phyloP scores from a whole-genome alignment of 2,329 filamentous ascomycete genomes.

The Epichloe brachyelytri region DNA sequence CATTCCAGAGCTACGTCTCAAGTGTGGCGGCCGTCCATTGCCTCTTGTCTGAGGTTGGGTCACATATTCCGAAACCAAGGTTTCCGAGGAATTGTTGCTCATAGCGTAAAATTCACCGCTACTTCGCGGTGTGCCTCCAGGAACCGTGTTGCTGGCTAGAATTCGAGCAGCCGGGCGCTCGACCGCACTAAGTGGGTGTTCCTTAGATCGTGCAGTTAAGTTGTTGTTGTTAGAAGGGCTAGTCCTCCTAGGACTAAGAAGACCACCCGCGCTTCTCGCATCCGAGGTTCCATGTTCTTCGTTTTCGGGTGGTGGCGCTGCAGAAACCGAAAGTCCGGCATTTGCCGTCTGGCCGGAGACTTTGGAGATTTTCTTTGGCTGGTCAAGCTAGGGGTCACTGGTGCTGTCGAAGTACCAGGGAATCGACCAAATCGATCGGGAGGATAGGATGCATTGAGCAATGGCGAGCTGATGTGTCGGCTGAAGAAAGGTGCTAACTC shows the following conservation, averaged over 20 bases:
- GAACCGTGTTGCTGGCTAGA: slow-evolving; percentile 63
- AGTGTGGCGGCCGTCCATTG: slow-evolving; percentile 28
- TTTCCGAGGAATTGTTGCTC: slow-evolving; percentile 93
- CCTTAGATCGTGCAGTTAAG: slow-evolving; percentile 28
- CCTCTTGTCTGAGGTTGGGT: slow-evolving; percentile 30
- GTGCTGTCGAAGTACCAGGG: slow-evolving; percentile 29
- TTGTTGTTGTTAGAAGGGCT: slow-evolving; percentile 19
- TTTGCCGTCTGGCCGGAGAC: slow-evolving; percentile 9
- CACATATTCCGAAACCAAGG: slow-evolving; percentile 78
- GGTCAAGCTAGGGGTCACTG: slow-evolving; percentile 29
- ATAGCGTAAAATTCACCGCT: slow-evolving; percentile 91
- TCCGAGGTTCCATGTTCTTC: slow-evolving; percentile 17
- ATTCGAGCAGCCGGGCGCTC: slow-evolving; percentile 53
- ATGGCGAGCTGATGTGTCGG: slow-evolving; percentile 34
- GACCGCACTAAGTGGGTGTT: slow-evolving; percentile 35
- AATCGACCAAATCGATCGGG: slow-evolving; percentile 32
- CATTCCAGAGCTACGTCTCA: slow-evolving; percentile 34
- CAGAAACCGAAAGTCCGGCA: slow-evolving; percentile 46
- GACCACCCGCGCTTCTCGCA: slow-evolving; percentile 22
- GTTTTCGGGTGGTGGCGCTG: slow-evolving; percentile 28
- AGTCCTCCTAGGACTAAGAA: slow-evolving; percentile 26
- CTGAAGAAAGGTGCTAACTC: slow-evolving; percentile 23
- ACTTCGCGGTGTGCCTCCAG: slow-evolving; percentile 66
- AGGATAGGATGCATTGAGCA: slow-evolving; percentile 43
- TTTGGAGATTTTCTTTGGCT: slow-evolving; percentile 27